Base-by-base conservation (phyloP, 1,284 basidiomycete species). In the Ceratobasidium papillatum region DNA sequence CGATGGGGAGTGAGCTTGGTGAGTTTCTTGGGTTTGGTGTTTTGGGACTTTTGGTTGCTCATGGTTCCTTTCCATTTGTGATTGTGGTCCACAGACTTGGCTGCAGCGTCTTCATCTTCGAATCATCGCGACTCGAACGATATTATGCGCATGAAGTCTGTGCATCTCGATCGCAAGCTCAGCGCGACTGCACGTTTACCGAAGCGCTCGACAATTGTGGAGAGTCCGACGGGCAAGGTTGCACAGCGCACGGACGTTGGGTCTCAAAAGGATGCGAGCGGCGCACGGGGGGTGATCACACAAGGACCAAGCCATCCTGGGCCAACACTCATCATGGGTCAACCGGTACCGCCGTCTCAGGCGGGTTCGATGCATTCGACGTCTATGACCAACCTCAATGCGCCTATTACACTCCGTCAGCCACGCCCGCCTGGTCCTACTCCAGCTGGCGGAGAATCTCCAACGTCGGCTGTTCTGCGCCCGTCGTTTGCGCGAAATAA, bases 151-250 rank as follows among this genome's bases (percentile, higher is more conserved):
- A 93, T 98, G 88, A 98, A 96, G 84, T 90, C 90, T 17, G 93
- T 95, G 54, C 94, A 96, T 80, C 87, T 99, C 25, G 95, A 98
- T 82, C 92, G 98, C 75, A 99, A 99, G 83, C 85, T 96, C 64
- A 97, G 96, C 47, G 95, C 94, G 65, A 96, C 95, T 12, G 95
- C 96, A 17, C 90, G 92, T 61, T 82, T 98, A 76, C 95, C 98
- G 3, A 96, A 95, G 82, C 91, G 95, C 54, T 98, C 96, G 22
- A 99, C 94, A 2, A 92, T 99, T 47, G 92, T 99, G 59, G 97
- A 98, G 82, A 95, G 94, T 80, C 97, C 97, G n/a, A 89, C 94
- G 3, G 96, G 95, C 45, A 89, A 91, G 80, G 91, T 90, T 75
- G 95, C 93, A 2, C 91, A 94, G 78, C 87, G 91, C 32, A 84